Evolutionary conservation across 192 early-diverging fungal species (phyloP).

Genomic region (Coemansia sp.): DNA sequence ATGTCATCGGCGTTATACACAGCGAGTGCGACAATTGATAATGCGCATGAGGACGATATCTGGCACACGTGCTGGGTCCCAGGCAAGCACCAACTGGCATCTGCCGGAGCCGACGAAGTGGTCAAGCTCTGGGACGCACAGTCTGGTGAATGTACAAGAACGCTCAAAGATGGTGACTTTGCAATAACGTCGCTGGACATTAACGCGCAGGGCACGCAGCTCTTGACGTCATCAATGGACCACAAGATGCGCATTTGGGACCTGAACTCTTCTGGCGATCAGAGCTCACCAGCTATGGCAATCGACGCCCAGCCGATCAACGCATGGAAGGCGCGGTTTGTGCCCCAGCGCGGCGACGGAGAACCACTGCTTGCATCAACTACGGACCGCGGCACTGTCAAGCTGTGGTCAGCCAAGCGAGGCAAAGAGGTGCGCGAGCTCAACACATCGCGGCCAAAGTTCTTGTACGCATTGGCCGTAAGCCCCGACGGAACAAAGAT

Average conservation of each 20-base stretch:
- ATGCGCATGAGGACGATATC: slow-evolving; percentile 51
- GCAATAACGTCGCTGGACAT: slow-evolving; percentile 51
- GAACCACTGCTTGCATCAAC: slow-evolving; percentile 30
- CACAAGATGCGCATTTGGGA: slow-evolving; percentile 48
- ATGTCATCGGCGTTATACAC: slow-evolving; percentile 46
- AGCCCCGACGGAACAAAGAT: slow-evolving; percentile 42
- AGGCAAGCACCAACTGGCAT: slow-evolving; percentile 37
- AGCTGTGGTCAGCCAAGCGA: slow-evolving; percentile 36
- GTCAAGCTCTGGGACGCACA: slow-evolving; percentile 48
- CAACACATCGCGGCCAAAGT: slow-evolving; percentile 48
- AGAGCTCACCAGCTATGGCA: slow-evolving; percentile 14
- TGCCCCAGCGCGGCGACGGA: slow-evolving; percentile 8
- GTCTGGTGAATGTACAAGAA: slow-evolving; percentile 25
- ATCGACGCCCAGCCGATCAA: slow-evolving; percentile 41
- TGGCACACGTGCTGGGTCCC: slow-evolving; percentile 47
- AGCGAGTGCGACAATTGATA: slow-evolving; percentile 30
- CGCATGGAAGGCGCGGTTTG: slow-evolving; percentile 48
- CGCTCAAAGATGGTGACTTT: slow-evolving; percentile 35
- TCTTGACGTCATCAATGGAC: slow-evolving; percentile 53
- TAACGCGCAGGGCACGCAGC: slow-evolving; percentile 33
- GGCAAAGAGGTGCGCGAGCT: slow-evolving; percentile 31
- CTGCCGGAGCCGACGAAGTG: slow-evolving; percentile 44
- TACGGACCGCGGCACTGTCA: slow-evolving; percentile 38
- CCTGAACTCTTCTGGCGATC: neutral
- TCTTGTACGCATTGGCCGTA: slow-evolving; percentile 39